These are phyloP conservation scores for Cladosporium cucumerinum DNA, from an alignment of 2,329 filamentous ascomycete genomes.

Conservation along the genomic window DNA sequence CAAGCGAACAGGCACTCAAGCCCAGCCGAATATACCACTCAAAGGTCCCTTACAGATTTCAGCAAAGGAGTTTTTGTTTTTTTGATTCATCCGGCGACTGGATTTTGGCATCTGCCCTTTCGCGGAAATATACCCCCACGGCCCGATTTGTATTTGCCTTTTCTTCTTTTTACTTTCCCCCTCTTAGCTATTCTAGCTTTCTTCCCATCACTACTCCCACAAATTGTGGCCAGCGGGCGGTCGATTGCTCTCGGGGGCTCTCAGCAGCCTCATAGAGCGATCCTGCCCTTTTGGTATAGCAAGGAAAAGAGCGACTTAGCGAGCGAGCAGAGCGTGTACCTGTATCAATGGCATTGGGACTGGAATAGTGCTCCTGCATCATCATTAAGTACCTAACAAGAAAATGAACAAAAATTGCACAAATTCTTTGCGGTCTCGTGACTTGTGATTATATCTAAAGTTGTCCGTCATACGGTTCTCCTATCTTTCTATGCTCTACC, in stretches of 20 bases:
- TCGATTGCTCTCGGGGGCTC: not conserved
- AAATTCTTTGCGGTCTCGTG: not conserved
- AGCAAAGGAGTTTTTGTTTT: not conserved
- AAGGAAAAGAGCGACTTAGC: not conserved
- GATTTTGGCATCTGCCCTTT: not conserved
- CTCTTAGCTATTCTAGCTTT: not conserved
- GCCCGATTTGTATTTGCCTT: not conserved
- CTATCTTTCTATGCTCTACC: not conserved
- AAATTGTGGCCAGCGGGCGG: not conserved
- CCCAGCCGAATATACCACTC: not conserved
- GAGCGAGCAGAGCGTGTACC: not conserved
- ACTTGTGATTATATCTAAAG: not conserved
- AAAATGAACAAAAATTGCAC: not conserved
- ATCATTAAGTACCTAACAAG: not conserved
- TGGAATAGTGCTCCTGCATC: not conserved
- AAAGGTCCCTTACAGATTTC: not conserved
- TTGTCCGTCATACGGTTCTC: not conserved
- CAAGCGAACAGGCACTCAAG: not conserved
- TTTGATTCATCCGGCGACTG: not conserved
- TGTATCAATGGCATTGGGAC: not conserved
- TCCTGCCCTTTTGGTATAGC: too few species aligned
- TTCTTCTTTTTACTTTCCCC: not conserved
- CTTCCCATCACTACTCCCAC: not conserved
- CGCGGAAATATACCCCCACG: constrained; percentile 8
- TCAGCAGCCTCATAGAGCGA: not conserved